Evolutionary conservation across 78 protist genomes (phyloP), one percentile per base, ranked within the genome.

Genomic region (Dictyostelium intermedium): DNA sequence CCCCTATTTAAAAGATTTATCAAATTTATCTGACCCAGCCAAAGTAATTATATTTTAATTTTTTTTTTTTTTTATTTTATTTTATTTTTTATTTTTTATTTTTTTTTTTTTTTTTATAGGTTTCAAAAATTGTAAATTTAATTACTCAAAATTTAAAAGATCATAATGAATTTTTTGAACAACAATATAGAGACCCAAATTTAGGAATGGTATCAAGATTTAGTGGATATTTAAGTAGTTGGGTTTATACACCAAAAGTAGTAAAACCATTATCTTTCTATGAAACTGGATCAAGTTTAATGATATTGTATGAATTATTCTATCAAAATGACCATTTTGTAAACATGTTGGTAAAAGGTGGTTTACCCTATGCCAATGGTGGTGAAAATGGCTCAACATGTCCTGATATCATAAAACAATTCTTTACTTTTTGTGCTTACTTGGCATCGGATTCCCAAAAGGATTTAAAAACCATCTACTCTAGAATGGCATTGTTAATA

Each of bases 151-250:
- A 20, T 61, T 18, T 89, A n/a, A 30, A 66, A 23, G 87, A 89
- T 69, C 93, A 89, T 39, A 80, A 80, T 41, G 61, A 89, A 80
- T 61, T 43, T 53, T 89, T 23, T 47, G 66, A 79, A 27, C 66
- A 89, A 16, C 86, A 80, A 47, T 89, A 27, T 66, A 63, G 63
- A 30, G 83, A 89, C n/a, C 93, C 93, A 89, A 89, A 89, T 69
- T 73, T 41, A 47, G 56, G 81, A 20, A 18, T 89, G 66, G 47
- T 34, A 27, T 61, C 87, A 27, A 78, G 72, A 80, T 41, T 89
- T 45, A 61, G 87, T 80, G 93, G 93, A 30, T 89, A 89, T 80
- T 41, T 89, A 20, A 89, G 93, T 80, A 89, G 93, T 80, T 89
- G 93, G 93, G 82, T 89, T 43, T 89, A 89, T 47, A 61, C 86